phyloP scores from a whole-genome alignment of 1,139 yeast species.

The Taphrina flavorubra region DNA sequence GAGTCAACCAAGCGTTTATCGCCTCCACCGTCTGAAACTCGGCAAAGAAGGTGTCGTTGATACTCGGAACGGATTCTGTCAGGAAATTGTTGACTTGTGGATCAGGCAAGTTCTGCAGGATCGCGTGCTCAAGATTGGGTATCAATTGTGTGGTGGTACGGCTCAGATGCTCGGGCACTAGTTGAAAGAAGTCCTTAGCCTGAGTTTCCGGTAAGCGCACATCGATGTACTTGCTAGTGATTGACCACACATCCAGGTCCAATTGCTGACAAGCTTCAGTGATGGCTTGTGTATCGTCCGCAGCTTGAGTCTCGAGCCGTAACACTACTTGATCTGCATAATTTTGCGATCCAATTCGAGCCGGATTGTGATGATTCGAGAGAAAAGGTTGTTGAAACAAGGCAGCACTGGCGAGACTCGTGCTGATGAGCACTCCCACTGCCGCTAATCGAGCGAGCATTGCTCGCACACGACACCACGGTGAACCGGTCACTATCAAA shows the following conservation, averaged over 20 bases:
- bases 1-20: constrained; percentile 72
- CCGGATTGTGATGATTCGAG: not conserved
- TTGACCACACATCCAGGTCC: constrained; percentile 54
- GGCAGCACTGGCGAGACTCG: not conserved
- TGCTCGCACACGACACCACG: constrained; percentile 27
- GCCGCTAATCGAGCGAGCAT: constrained; percentile 4
- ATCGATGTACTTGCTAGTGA: constrained; percentile 48
- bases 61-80: constrained; percentile 1
- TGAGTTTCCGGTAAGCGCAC: constrained; percentile 48
- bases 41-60: constrained; percentile 61
- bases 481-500: not conserved
- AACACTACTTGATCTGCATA: constrained; percentile 62
- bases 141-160: constrained; percentile 14
- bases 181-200: constrained; percentile 2
- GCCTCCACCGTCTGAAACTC: constrained; percentile 72
- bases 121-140: constrained; percentile 17
- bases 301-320: constrained; percentile 53
- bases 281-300: constrained; percentile 49
- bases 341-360: constrained; percentile 1
- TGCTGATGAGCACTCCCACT: not conserved
- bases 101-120: constrained; percentile 5
- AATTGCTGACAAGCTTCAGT: constrained; percentile 49
- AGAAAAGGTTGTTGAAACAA: constrained; percentile 18
- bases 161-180: constrained; percentile 12
- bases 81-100: not conserved